These are phyloP conservation scores for Dryadomyces quercivorus DNA, from an alignment of 2,329 filamentous ascomycete genomes.

Conservation along the genomic window DNA sequence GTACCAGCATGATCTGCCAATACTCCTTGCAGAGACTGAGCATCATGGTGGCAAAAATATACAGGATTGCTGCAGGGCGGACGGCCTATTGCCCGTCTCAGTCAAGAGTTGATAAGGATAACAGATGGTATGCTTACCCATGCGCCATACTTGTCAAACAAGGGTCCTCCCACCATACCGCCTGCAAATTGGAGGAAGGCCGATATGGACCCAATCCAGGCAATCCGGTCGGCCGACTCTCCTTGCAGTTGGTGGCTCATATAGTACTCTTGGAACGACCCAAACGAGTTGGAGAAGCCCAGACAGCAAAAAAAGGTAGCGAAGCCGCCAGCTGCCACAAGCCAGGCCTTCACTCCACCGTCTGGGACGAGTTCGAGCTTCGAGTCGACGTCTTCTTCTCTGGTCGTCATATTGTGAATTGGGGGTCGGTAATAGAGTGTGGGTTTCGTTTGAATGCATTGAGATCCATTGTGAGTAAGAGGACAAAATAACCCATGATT, in stretches of 20 bases:
- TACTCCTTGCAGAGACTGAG: slow-evolving; percentile 23
- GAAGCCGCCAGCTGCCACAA: slow-evolving; percentile 14
- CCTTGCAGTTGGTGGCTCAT: slow-evolving; percentile 20
- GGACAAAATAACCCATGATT: too few relatives aligned
- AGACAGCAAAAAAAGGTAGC: slow-evolving; percentile 20
- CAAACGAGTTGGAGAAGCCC: slow-evolving; percentile 25
- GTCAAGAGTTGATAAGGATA: neutral
- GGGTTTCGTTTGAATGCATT: too few relatives aligned
- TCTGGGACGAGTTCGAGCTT: slow-evolving; percentile 9
- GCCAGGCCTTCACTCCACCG: slow-evolving; percentile 18
- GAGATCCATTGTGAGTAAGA: too few relatives aligned
- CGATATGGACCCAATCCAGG: slow-evolving; percentile 28
- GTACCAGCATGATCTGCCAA: slow-evolving; percentile 28
- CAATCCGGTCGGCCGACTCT: slow-evolving; percentile 19
- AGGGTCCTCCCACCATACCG: slow-evolving; percentile 18
- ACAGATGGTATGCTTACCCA: slow-evolving; percentile 22
- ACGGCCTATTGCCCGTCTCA: slow-evolving; percentile 25
- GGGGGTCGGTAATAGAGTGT: too few relatives aligned
- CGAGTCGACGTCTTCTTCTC: neutral
- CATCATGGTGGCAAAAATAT: slow-evolving; percentile 30
- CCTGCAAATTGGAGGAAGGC: slow-evolving; percentile 18
- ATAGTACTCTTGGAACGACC: slow-evolving; percentile 24
- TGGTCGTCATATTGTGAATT: neutral
- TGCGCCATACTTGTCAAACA: slow-evolving; percentile 26
- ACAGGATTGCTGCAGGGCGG: slow-evolving; percentile 38